Percentiles rank a stretch among this genome's conserved stretches.
Evolutionary conservation across 352 stramenopile species (phyloP).

Genomic region (Phytophthora parvispora): DNA sequence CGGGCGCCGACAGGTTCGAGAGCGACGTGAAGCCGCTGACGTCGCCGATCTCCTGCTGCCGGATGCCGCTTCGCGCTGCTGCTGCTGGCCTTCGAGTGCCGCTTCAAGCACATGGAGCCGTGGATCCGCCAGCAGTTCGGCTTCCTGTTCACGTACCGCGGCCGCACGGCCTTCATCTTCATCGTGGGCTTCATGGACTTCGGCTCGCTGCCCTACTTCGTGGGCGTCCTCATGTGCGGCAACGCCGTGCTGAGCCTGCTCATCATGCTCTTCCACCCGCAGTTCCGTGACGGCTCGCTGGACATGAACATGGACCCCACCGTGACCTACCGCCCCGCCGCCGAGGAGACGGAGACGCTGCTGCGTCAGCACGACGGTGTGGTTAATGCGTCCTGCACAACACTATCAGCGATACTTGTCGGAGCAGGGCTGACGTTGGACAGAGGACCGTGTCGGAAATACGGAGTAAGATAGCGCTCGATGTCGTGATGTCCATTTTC

Average conservation of each 20-base stretch:
- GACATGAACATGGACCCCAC: constrained; percentile 85
- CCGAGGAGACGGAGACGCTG: constrained; percentile 75
- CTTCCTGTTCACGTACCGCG: constrained; percentile 91
- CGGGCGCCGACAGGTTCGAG: constrained; percentile 33
- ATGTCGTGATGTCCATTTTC: too few relatives aligned
- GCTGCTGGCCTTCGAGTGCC: constrained; percentile 88
- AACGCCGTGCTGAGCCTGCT: constrained; percentile 82
- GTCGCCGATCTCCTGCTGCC: constrained; percentile 35
- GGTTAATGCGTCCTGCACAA: too few relatives aligned
- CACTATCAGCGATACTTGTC: too few relatives aligned
- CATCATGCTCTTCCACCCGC: constrained; percentile 89
- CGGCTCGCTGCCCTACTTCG: constrained; percentile 74
- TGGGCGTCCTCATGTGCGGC: constrained; percentile 82
- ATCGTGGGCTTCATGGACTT: constrained; percentile 92
- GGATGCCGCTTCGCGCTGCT: constrained; percentile 68
- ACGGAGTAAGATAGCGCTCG: too few relatives aligned
- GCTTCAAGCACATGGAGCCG: constrained; percentile 90
- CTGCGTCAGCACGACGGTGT: constrained; percentile 73
- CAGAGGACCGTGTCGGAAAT: too few relatives aligned
- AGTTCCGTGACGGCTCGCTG: constrained; percentile 83
- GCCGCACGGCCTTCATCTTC: constrained; percentile 88
- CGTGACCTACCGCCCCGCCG: constrained; percentile 65
- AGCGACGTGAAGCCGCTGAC: constrained; percentile 46
- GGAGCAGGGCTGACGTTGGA: too few relatives aligned
- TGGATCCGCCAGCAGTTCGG: constrained; percentile 88